Evolutionary conservation across 768 basidiomycete genomes (phyloP).

Genomic region (Pleurotus tuoliensis): DNA sequence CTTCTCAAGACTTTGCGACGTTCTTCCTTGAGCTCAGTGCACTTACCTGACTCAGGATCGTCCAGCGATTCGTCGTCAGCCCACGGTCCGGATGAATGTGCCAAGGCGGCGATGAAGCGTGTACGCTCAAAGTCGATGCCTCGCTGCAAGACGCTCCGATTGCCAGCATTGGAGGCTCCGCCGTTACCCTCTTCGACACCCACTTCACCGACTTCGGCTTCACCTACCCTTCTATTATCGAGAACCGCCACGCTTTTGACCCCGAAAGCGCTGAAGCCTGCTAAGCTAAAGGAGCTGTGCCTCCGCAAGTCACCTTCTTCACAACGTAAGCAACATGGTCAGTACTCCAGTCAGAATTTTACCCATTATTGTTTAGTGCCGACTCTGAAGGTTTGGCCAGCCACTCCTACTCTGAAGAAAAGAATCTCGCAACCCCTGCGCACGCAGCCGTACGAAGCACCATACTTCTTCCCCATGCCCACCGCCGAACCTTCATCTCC

Average conservation of each 20-base stretch:
- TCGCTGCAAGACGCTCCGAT: background rate
- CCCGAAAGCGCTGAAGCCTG: background rate
- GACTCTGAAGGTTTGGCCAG: conserved; percentile 2
- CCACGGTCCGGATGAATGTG: background rate
- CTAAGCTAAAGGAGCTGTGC: background rate
- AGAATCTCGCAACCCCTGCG: conserved; percentile 34
- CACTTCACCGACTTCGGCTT: background rate
- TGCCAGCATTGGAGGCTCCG: too few relatives aligned
- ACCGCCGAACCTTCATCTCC: conserved; percentile 12
- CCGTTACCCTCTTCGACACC: background rate
- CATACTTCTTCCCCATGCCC: conserved; percentile 58
- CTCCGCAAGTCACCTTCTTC: background rate
- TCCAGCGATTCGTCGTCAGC: background rate
- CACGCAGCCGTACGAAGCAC: conserved; percentile 62
- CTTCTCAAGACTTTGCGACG: background rate
- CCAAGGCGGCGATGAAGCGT: background rate
- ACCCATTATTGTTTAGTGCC: background rate
- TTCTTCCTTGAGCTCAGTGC: background rate
- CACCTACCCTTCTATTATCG: background rate
- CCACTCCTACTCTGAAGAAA: conserved; percentile 20
- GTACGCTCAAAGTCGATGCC: background rate
- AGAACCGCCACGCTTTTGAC: background rate
- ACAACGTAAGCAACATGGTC: background rate
- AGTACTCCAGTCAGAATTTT: background rate
- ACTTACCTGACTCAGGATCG: background rate